Evolutionary conservation across 768 basidiomycete genomes (phyloP), one percentile per base, ranked within the genome.

Genomic region (Harrya chromipes): DNA sequence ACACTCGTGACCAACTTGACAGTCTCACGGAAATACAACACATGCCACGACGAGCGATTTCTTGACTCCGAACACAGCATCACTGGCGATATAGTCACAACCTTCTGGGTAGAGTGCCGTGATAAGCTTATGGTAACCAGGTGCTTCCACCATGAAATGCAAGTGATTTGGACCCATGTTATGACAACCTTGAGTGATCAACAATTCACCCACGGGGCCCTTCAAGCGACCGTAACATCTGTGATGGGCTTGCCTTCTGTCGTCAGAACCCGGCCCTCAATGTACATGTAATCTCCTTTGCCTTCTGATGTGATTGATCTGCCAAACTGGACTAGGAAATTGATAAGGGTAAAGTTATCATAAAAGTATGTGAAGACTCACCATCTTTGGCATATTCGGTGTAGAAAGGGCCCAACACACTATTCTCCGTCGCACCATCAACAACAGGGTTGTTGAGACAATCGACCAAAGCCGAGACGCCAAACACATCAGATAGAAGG

Each of bases 241-340:
- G 82, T 65, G 45, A 93, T 76, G 3, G 84, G 83, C n/a, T 74
- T 69, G 19, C 89, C 88, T 29, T 77, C 69, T 1, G 80, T 83
- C 14, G 63, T 64, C 26, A 81, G 60, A 2, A 93, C 76, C 4
- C 75, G 76, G 1, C 91, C 90, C 61, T 89, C 79, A 43, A 93
- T 84, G 56, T 77, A 90, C 79, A 94, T 72, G 63, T 90, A 87
- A 10, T 90, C 80, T 19, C 90, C 91, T 67, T 89, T 91, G 49
- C 86, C 90, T 65, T 92, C 90, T 0, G 89, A 89, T 7, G 91
- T 88, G 44, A 93, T 94, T 10, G 84, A 81, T 1, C 77, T 87
- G 5, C 90, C 90, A 6, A 76, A 65, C 20, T 73, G 65, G 48
- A 90, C 88, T 90, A 53, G 33, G 10, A 13, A 12, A 1, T 11